phyloP scores from a whole-genome alignment of 495 filamentous ascomycete genomes.

The Darksidea phi region DNA sequence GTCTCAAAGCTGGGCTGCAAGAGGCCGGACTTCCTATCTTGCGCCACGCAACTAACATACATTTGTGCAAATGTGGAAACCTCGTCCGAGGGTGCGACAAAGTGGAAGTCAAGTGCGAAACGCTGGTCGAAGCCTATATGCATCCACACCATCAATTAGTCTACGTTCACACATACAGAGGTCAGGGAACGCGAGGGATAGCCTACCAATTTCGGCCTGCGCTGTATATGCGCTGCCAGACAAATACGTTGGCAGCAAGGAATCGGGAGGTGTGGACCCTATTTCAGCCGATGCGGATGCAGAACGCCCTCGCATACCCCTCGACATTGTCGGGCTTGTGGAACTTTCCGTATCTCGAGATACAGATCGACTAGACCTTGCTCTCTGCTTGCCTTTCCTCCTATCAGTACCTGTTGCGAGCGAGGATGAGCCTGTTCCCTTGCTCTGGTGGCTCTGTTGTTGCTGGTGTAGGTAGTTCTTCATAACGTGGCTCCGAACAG shows the following conservation, averaged over 20 bases:
- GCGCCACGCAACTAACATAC: constrained; percentile 19
- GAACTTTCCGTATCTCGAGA: constrained; percentile 9
- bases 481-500: constrained; percentile 34
- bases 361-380: constrained; percentile 15
- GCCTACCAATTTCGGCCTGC: background rate
- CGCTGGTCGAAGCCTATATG: constrained; percentile 4
- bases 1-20: constrained; percentile 27
- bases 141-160: too few species aligned
- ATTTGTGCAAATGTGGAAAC: constrained; percentile 7
- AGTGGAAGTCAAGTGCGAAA: constrained; percentile 25
- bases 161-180: too few species aligned
- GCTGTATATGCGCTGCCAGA: background rate
- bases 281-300: constrained; percentile 4
- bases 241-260: background rate
- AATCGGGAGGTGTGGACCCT: constrained; percentile 3
- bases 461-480: constrained; percentile 29
- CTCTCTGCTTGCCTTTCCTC: constrained; percentile 18
- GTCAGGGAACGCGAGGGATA: background rate
- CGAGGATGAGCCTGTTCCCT: background rate
- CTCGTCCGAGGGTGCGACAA: constrained; percentile 13
- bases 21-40: constrained; percentile 15
- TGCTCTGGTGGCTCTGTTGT: constrained; percentile 9
- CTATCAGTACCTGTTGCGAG: background rate
- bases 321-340: background rate
- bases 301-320: background rate